Percentiles rank a stretch among this genome's conserved stretches.
Evolutionary conservation across 495 filamentous ascomycete species (phyloP).

Genomic region (Tuber umbilicatum): DNA sequence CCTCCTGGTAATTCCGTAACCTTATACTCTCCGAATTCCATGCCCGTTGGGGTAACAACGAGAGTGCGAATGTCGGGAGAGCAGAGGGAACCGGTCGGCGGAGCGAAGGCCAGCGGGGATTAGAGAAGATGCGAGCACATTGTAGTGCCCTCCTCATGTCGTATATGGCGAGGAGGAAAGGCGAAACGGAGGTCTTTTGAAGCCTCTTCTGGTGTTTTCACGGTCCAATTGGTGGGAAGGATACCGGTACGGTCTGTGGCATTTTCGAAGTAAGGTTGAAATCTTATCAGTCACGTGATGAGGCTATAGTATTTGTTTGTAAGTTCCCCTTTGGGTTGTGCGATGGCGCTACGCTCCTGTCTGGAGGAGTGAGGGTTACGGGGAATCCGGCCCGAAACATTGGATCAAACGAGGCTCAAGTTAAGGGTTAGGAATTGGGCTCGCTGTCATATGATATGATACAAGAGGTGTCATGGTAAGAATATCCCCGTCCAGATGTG

Average conservation of each 20-base stretch:
- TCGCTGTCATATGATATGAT: neutral
- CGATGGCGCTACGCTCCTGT: neutral
- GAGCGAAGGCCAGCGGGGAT: neutral
- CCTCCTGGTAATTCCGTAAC: slow-evolving; percentile 74
- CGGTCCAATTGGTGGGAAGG: neutral
- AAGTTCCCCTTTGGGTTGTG: neutral
- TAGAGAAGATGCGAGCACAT: neutral
- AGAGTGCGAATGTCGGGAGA: neutral
- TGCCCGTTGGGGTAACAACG: neutral
- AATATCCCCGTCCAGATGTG: neutral
- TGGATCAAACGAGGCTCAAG: neutral
- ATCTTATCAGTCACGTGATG: neutral
- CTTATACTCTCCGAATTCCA: slow-evolving; percentile 12
- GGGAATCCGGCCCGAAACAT: neutral
- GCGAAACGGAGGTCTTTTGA: neutral
- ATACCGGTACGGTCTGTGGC: neutral
- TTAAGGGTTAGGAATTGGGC: neutral
- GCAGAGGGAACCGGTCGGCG: neutral
- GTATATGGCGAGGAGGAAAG: neutral
- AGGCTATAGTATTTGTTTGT: neutral
- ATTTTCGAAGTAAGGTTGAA: neutral
- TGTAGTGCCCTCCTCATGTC: neutral
- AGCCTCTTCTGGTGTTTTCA: neutral
- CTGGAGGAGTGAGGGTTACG: neutral
- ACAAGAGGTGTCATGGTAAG: no score